Evolutionary conservation across 2,329 filamentous ascomycete genomes (phyloP), one percentile per base, ranked within the genome.

Genomic region (Cladosporium sp.): DNA sequence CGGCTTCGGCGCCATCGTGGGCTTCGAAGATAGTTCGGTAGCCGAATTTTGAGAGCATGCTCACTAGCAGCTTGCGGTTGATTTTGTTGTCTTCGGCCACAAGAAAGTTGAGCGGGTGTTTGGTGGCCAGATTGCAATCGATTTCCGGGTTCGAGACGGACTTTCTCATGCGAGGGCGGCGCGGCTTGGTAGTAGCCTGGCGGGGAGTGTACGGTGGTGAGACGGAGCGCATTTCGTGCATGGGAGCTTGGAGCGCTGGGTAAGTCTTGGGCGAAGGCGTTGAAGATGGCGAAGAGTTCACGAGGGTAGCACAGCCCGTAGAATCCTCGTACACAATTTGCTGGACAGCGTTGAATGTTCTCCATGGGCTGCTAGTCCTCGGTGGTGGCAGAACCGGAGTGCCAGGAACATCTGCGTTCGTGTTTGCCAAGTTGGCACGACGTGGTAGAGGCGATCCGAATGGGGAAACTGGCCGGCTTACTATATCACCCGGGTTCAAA

Each of bases 31-130:
- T 75, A 49, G 76, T 74, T 22, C 69, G 71, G 63, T 87, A 87
- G 11, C 84, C 84, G 12, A 88, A 76, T 57, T 84, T 84, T 18
- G 71, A 71, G 7, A 88, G 76, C 77, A 86, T 86, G 57, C 71
- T 81, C 22, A 84, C 76, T 13, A 86, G 72, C 0, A 87, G 76
- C 39, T 79, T 80, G 49, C 84, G 79, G 60, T 87, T 86, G 66
- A 87, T 85, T 54, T 78, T 78, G 65, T 88, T 88, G 66, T 88
- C 84, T 67, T 88, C 84, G 3, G 82, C 84, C 1, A 88, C 79
- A 2, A 88, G 73, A 55, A 88, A 83, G 8, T 78, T 84, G 7
- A 87, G 72, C 1, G 84, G 84, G 53, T 80, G 73, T 57, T 78
- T 79, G 40, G 70, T 67, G 3, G 78, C 80, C 3, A 86, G 72